Conservation (phyloP, 805 yeast genomes). For the Wickerhamiella qilinensis region DNA sequence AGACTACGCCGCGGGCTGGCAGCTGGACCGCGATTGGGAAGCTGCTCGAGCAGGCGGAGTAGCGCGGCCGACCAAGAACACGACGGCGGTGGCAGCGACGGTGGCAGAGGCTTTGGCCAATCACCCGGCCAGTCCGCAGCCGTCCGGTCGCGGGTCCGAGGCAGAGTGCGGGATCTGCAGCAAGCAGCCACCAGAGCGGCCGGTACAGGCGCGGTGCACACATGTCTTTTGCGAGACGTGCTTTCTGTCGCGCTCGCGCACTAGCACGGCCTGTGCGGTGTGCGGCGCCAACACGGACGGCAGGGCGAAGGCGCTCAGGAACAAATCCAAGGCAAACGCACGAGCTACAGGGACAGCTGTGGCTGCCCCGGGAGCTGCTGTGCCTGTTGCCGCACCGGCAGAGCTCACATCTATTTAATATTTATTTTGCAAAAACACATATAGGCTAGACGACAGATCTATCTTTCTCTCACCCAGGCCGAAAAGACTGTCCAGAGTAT, state of each 20-base stretch:
- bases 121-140: no score
- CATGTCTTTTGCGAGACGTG: constrained; percentile 54
- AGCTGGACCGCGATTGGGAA: constrained; percentile 59
- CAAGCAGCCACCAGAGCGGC: constrained; percentile 34
- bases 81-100: constrained; percentile 1
- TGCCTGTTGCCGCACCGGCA: no score
- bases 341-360: no score
- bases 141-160: no score
- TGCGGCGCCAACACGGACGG: constrained; percentile 52
- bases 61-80: no score
- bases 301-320: not conserved
- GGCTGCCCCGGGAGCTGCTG: no score
- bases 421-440: no score
- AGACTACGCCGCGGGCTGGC: constrained; percentile 59
- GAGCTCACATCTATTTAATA: no score
- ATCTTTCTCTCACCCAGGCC: no score
- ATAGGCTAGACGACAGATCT: no score
- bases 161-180: constrained; percentile 28
- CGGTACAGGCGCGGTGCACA: constrained; percentile 43
- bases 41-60: no score
- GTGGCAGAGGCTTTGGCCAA: constrained; percentile 3
- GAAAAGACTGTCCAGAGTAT: no score
- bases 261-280: constrained; percentile 32
- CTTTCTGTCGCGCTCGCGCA: constrained; percentile 32
- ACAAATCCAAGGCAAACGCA: not conserved